Base-by-base conservation (phyloP, 176 grass and related monocot genomes). In the Ananas comosus region DNA sequence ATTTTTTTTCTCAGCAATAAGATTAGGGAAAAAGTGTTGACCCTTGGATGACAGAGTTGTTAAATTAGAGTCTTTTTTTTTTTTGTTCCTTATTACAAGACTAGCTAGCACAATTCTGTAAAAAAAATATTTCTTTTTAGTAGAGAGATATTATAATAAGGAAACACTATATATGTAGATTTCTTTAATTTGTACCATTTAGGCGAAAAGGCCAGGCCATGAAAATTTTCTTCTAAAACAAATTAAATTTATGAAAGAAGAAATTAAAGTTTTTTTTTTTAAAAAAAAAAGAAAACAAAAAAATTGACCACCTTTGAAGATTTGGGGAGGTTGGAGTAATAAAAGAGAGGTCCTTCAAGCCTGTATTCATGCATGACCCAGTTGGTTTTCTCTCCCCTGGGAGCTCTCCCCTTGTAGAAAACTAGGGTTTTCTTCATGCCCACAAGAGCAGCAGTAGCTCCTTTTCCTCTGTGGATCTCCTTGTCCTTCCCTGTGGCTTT, bases 341-440 rank as follows among this genome's bases (percentile, higher is more conserved):
- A 7, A 16, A 13, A 9, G 18, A 53, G 1, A 12, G 1, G 58
- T 12, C 67, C 75, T 25, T 85, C 72, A 13, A 85, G 83, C 69
- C 80, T 83, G 14, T 77, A 86, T 53, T 90, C 87, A 1, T 90
- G 87, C 80, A 90, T 85, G 18, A 90, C 53, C 87, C 87, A 90
- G 3, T 86, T 77, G 2, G 80, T 90, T 70, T 86, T 90, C 11
- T 73, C 49, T 0, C 87, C 83, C 14, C 4, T 70, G 1, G 83
- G 83, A 13, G 87, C 83, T 21, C 87, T 83, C 0, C 87, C 83
- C 50, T 54, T 76, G 64, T 89, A 89, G 75, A 89, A 89, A 0
- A 88, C 81, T 0, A 88, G 71, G 0, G 82, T 88, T 71, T 88
- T 88, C 79, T 84, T 88, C 86, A 85, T 88, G 50, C 86, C 82